Percentiles rank a stretch among this genome's conserved stretches.
phyloP scores from a whole-genome alignment of 495 filamentous ascomycete species.

The Echria macrotheca region DNA sequence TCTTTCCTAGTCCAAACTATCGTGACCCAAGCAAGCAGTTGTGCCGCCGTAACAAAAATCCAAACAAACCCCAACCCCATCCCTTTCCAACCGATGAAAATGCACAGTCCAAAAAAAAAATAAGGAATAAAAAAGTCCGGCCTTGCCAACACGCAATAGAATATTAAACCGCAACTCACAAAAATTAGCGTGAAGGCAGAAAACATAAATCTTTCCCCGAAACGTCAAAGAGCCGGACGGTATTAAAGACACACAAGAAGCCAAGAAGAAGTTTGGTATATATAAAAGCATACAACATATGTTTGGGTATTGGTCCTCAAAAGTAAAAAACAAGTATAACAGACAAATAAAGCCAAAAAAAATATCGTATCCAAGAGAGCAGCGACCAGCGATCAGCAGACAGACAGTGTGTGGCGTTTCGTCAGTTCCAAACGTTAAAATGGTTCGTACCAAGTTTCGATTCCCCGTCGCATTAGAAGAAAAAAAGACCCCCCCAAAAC shows the following conservation, averaged over 20 bases:
- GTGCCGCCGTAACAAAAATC: neutral
- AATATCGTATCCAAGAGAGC: neutral
- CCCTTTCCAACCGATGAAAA: neutral
- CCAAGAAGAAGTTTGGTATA: conserved; percentile 1
- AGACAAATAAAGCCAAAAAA: neutral
- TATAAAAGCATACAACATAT: conserved; percentile 1
- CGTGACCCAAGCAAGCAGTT: too few relatives aligned
- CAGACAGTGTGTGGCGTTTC: neutral
- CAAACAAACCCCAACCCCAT: neutral
- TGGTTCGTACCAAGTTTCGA: neutral
- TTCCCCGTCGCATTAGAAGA: neutral
- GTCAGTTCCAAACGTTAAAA: neutral
- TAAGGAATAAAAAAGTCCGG: too few relatives aligned
- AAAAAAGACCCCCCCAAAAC: neutral
- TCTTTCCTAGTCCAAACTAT: too few relatives aligned
- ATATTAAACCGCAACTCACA: too few relatives aligned
- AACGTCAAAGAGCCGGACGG: neutral
- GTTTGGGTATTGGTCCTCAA: conserved; percentile 13
- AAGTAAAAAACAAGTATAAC: neutral
- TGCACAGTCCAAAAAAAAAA: too few relatives aligned
- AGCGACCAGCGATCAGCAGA: too few relatives aligned
- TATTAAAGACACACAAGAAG: neutral
- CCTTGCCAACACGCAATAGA: neutral
- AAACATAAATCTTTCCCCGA: neutral
- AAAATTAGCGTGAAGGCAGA: too few relatives aligned